Base-by-base conservation (phyloP, 1,284 basidiomycete genomes). In the Clitocybe nebularis region DNA sequence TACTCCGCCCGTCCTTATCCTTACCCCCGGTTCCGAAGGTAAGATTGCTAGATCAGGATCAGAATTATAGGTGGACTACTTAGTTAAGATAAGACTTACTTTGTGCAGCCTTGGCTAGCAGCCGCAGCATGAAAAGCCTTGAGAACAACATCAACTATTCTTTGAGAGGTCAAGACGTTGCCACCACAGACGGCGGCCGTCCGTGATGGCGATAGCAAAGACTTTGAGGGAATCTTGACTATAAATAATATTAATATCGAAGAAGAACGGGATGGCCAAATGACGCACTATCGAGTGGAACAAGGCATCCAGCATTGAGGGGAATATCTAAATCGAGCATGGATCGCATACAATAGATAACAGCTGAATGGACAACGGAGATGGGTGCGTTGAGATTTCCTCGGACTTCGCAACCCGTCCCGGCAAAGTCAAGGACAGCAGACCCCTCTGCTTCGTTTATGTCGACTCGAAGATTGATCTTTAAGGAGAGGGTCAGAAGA, bases 281-380 rank as follows among this genome's bases (percentile, higher is more conserved):
- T 20, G 5, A 68, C 76, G 43, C 54, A 88, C 85, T 81, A 26
- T 80, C 75, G 24, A 90, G 67, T 1, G 88, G 88, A 10, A 88
- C 85, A 11, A 96, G 74, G 59, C 93, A 96, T 1, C 93, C 93
- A 14, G 91, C 90, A 60, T 97, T 97, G 19, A 98, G 75, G 3
- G 94, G 94, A 36, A 97, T 97, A 56, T 96, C 93, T 22, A 82
- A 67, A 53, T 92, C 85, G 19, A 96, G 76, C 89, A 99, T 94
- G 9, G 91, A 77, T 17, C 95, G 80, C 72, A 98, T 84, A 64
- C 90, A 91, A 65, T 98, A 99, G 53, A 98, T 95, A 48, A 97
- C 86, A 1, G 94, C 93, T 1, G 89, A 89, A 61, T 93, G 89
- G 1, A 89, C 88, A 29, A 98, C 93, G 2, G 87, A 86, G 30